Conservation (phyloP, 1,284 basidiomycete species). For the Thecaphora thlaspeos region DNA sequence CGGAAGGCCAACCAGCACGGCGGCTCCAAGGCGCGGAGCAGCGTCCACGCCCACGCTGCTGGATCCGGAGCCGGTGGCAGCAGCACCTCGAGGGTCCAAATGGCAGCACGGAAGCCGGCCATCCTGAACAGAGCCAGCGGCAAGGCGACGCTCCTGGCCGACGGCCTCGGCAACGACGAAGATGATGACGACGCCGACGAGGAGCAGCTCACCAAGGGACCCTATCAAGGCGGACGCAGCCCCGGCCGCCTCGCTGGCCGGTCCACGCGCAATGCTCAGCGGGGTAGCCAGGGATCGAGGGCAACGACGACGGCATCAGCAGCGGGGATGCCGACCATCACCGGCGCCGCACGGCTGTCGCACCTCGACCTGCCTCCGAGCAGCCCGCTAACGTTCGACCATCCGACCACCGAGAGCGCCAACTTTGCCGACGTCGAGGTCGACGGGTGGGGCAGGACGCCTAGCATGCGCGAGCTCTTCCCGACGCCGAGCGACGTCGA, state of each 20-base stretch:
- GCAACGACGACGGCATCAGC: too few species aligned
- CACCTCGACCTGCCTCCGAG: constrained; percentile 28
- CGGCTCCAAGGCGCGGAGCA: not conserved
- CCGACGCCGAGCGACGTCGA: constrained; percentile 37
- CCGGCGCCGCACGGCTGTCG: constrained; percentile 16
- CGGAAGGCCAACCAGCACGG: constrained; percentile 4
- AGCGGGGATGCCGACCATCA: not conserved
- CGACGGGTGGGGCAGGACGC: constrained; percentile 35
- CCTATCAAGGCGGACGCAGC: constrained; percentile 10
- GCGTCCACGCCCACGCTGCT: not conserved
- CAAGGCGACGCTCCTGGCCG: too few species aligned
- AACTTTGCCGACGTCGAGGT: constrained; percentile 10
- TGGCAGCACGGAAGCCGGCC: constrained; percentile 3
- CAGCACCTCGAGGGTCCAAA: not conserved
- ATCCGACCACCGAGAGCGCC: constrained; percentile 11
- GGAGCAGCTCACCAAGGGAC: constrained; percentile 22
- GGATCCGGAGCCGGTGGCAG: not conserved
- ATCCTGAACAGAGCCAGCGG: too few species aligned
- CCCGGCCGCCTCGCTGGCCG: too few species aligned
- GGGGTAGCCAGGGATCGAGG: too few species aligned
- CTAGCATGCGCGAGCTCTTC: constrained; percentile 40
- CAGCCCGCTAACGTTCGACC: constrained; percentile 22
- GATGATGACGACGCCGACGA: constrained; percentile 18
- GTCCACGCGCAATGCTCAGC: too few species aligned
- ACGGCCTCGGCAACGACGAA: not conserved